Base-by-base conservation (phyloP, 2,329 filamentous ascomycete species). In the Sarocladium kiliense region DNA sequence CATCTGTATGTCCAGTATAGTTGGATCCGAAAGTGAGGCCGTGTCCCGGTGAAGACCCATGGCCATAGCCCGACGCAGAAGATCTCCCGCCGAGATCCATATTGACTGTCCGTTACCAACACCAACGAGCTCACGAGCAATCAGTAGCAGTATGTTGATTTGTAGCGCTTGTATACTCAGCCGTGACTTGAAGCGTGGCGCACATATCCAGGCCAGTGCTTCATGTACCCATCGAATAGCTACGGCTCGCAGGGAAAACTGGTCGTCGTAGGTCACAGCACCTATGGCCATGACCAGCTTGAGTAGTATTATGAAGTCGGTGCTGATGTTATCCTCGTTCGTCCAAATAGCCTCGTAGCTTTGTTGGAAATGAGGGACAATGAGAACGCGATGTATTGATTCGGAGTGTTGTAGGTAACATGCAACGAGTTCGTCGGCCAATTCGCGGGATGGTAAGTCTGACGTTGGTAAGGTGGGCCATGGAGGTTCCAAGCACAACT, bases 281-380 rank as follows among this genome's bases (percentile, higher is more conserved):
- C 82, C 84, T 18, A 86, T 75, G 0, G 83, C 80, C 3, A 86
- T 65, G 0, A 85, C 74, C 0, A 86, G 67, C 59, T 85, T 83
- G 2, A 85, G 58, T 45, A 81, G 81, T 14, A 84, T 72, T 1
- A 84, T 57, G 50, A 85, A 85, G 0, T 65, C 67, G 1, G 65
- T 66, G 39, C 76, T 71, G 0, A 69, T 62, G 1, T 65, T 56
- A 51, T 23, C 27, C 27, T 9, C 27, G 0, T 60, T 59, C 1
- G 65, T 59, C 81, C 81, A 86, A 1, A 81, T 59, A 0, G 72
- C 70, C 23, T 81, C 77, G 19, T 81, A 83, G 2, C 76, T 72
- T 6, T 62, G 68, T 25, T 56, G 67, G 44, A 83, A 82, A 1
- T 70, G 74, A 0, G 78, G 79, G 0, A 81, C 63, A 56, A 83